These are phyloP conservation scores for Rubia occidens DNA, from an alignment of 305 asterid genomes.

Conservation along the genomic window DNA sequence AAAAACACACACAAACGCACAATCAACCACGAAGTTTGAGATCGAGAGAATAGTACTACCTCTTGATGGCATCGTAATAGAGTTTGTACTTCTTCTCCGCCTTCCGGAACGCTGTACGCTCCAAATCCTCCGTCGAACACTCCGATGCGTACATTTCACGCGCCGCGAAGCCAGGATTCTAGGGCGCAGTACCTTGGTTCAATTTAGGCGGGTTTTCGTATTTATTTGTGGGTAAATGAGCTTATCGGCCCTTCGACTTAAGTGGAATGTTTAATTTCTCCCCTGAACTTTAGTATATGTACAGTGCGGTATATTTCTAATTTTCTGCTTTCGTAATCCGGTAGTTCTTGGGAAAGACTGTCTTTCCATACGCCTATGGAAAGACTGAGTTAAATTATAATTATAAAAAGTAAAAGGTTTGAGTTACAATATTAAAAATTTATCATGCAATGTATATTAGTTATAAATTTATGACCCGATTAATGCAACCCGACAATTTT, in stretches of 20 bases:
- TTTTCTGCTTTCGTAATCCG: too few relatives aligned
- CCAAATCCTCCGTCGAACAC: slow-evolving; percentile 39
- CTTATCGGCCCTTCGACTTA: neutral
- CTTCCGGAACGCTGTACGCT: slow-evolving; percentile 79
- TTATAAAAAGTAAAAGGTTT: too few relatives aligned
- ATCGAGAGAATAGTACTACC: slow-evolving; percentile 23
- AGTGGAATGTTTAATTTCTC: neutral
- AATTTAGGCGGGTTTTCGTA: neutral
- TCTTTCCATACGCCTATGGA: too few relatives aligned
- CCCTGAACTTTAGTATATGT: neutral
- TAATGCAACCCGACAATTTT: too few relatives aligned
- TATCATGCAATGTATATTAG: too few relatives aligned
- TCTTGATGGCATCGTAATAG: slow-evolving; percentile 61
- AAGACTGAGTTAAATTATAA: too few relatives aligned
- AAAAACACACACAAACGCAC: neutral
- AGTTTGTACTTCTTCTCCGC: slow-evolving; percentile 90
- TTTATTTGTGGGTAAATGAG: neutral
- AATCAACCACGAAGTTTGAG: neutral
- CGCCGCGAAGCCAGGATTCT: neutral
- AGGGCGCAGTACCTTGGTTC: neutral
- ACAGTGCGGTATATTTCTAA: neutral
- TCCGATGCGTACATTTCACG: slow-evolving; percentile 58
- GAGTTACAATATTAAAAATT: too few relatives aligned
- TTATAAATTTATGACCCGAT: too few relatives aligned
- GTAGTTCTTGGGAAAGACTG: too few relatives aligned